Percentiles rank a stretch among this genome's conserved stretches.
These are phyloP conservation scores for Pseudocercospora ulei DNA, from an alignment of 2,329 filamentous ascomycete genomes.

Conservation along the genomic window DNA sequence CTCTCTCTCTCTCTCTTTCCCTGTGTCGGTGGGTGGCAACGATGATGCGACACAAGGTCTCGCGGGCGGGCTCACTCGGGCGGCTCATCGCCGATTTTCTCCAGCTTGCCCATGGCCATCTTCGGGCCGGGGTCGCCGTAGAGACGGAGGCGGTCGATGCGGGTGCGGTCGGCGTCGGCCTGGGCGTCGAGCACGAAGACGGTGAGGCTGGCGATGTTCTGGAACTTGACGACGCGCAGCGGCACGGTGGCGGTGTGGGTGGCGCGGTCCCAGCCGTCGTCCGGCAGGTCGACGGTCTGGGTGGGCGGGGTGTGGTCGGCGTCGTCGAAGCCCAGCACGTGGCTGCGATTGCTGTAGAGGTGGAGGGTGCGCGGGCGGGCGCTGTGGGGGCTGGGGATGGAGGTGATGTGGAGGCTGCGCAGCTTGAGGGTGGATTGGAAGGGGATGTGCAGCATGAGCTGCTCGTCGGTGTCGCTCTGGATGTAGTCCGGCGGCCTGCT, in stretches of 20 bases:
- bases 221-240: conserved; percentile 93
- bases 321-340: conserved; percentile 90
- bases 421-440: conserved; percentile 84
- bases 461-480: conserved; percentile 93
- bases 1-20: no score
- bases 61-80: no score
- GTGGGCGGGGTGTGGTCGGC: conserved; percentile 76
- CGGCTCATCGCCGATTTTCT: conserved; percentile 77
- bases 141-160: conserved; percentile 67
- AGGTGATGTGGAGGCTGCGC: conserved; percentile 79
- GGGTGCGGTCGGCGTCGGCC: conserved; percentile 73
- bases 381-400: conserved; percentile 64
- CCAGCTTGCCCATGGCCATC: conserved; percentile 83
- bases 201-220: conserved; percentile 78
- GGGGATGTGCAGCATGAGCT: conserved; percentile 84
- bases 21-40: no score
- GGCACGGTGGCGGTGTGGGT: conserved; percentile 45
- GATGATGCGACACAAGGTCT: no score
- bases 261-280: conserved; percentile 60
- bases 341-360: conserved; percentile 76
- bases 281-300: conserved; percentile 64
- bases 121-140: conserved; percentile 88
- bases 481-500: conserved; percentile 81
- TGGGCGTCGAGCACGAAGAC: conserved; percentile 77
- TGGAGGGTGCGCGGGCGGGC: conserved; percentile 75